Evolutionary conservation across 768 basidiomycete genomes (phyloP).

Genomic region (Hebeloma cylindrosporum): DNA sequence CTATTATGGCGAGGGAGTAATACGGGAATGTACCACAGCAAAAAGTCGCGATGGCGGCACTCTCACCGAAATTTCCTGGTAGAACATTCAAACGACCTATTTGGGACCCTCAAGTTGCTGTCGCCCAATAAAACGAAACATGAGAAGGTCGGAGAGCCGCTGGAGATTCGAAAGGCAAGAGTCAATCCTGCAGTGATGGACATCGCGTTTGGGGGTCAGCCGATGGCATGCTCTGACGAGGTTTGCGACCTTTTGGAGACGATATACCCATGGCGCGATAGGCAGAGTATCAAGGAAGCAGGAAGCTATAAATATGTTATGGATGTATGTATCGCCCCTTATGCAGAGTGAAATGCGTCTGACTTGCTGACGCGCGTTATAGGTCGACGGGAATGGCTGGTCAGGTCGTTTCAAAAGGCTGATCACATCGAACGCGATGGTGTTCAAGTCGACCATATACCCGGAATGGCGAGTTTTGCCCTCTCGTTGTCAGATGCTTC

Average conservation of each 20-base stretch:
- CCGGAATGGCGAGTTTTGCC: slow-evolving; percentile 59
- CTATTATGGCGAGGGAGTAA: slow-evolving; percentile 75
- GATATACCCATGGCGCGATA: slow-evolving; percentile 50
- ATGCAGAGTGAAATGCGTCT: neutral
- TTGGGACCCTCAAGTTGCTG: slow-evolving; percentile 40
- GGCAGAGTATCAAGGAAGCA: slow-evolving; percentile 46
- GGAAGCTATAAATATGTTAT: slow-evolving; percentile 61
- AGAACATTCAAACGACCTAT: slow-evolving; percentile 39
- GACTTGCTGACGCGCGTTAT: neutral
- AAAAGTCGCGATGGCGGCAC: slow-evolving; percentile 43
- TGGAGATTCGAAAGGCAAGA: slow-evolving; percentile 33
- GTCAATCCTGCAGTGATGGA: slow-evolving; percentile 61
- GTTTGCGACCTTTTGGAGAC: slow-evolving; percentile 44
- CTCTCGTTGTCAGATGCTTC: neutral
- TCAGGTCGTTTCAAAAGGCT: slow-evolving; percentile 68
- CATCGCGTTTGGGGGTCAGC: slow-evolving; percentile 51
- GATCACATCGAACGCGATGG: slow-evolving; percentile 57
- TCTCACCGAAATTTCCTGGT: slow-evolving; percentile 53
- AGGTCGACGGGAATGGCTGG: slow-evolving; percentile 70
- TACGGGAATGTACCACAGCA: slow-evolving; percentile 56
- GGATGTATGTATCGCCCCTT: slow-evolving; percentile 40
- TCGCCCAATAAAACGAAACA: slow-evolving; percentile 26
- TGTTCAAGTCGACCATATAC: slow-evolving; percentile 72
- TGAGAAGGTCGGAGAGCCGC: slow-evolving; percentile 36
- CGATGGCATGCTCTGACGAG: slow-evolving; percentile 40